Percentiles rank a stretch among this genome's conserved stretches.
phyloP scores from a whole-genome alignment of 2,329 filamentous ascomycete genomes.

The Xylaria sp. region DNA sequence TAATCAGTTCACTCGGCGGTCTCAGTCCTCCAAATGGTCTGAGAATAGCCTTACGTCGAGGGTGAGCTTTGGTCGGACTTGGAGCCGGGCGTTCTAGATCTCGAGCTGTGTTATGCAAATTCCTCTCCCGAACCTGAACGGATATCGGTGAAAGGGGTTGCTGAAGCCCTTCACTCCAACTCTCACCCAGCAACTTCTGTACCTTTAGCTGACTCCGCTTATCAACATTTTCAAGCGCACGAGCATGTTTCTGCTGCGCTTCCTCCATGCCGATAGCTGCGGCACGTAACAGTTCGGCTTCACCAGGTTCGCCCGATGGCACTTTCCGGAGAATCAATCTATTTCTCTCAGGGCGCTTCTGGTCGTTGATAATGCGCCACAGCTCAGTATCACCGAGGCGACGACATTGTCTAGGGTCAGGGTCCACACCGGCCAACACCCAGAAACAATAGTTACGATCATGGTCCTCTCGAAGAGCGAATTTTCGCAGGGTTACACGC shows the following conservation, averaged over 20 bases:
- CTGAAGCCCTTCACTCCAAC: slow-evolving; percentile 78
- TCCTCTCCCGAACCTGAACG: slow-evolving; percentile 71
- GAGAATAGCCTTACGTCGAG: slow-evolving; percentile 60
- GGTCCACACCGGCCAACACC: slow-evolving; percentile 83
- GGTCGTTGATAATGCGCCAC: slow-evolving; percentile 88
- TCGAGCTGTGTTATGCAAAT: slow-evolving; percentile 64
- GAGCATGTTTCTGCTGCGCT: slow-evolving; percentile 72
- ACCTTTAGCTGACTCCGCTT: slow-evolving; percentile 85
- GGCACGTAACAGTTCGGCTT: slow-evolving; percentile 83
- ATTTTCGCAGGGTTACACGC: slow-evolving; percentile 85
- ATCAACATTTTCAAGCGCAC: slow-evolving; percentile 67
- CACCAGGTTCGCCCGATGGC: slow-evolving; percentile 87
- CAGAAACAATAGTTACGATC: slow-evolving; percentile 98
- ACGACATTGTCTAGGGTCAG: slow-evolving; percentile 80
- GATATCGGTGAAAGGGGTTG: slow-evolving; percentile 86
- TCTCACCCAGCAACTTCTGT: slow-evolving; percentile 86
- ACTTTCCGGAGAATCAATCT: slow-evolving; percentile 90
- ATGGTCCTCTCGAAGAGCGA: slow-evolving; percentile 85
- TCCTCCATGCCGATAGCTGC: slow-evolving; percentile 91
- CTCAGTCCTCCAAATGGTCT: slow-evolving; percentile 89
- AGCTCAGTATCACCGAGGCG: slow-evolving; percentile 86
- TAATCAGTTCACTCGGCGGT: slow-evolving; percentile 95
- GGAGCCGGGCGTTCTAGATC: slow-evolving; percentile 64
- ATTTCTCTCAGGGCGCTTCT: slow-evolving; percentile 83
- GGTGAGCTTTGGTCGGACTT: slow-evolving; percentile 51